Percentiles rank a stretch among this genome's conserved stretches.
Evolutionary conservation across 1,139 yeast species (phyloP).

Genomic region (Trichomonascaceae sp.): DNA sequence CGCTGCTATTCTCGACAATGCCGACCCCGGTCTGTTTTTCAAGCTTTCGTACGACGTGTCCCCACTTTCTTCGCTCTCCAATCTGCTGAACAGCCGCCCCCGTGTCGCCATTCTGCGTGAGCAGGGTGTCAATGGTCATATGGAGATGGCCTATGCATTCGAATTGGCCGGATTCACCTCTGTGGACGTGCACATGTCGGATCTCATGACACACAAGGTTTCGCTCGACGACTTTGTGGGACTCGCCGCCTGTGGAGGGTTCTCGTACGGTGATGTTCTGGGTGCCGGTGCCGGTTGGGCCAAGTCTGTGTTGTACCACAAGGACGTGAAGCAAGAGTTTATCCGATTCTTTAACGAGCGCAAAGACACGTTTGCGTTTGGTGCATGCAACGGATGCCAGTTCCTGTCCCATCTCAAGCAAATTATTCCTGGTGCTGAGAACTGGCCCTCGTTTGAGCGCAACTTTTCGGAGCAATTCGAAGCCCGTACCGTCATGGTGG

Average conservation of each 20-base stretch:
- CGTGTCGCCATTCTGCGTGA: constrained; percentile 94
- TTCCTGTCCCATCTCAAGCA: constrained; percentile 79
- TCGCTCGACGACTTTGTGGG: constrained; percentile 79
- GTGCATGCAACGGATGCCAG: constrained; percentile 99
- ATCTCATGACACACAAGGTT: constrained; percentile 61
- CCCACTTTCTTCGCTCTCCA: constrained; percentile 4
- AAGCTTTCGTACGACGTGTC: constrained; percentile 49
- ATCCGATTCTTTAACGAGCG: constrained; percentile 71
- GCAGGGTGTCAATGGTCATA: constrained; percentile 97
- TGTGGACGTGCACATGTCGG: constrained; percentile 95
- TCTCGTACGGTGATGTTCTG: constrained; percentile 96
- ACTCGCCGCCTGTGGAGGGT: constrained; percentile 98
- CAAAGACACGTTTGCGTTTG: constrained; percentile 90
- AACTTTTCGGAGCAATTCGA: constrained; percentile 92
- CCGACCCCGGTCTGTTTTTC: constrained; percentile 83
- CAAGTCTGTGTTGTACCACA: constrained; percentile 84
- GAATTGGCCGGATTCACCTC: constrained; percentile 89
- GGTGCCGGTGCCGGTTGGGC: constrained; percentile 99
- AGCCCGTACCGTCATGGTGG: constrained; percentile 88
- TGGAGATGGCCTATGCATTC: constrained; percentile 98
- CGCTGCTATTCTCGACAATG: constrained; percentile 56
- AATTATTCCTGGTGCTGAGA: constrained; percentile 86
- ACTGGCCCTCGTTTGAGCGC: constrained; percentile 95
- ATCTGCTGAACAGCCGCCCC: constrained; percentile 40
- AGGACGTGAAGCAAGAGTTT: constrained; percentile 64